Evolutionary conservation across 2,329 filamentous ascomycete species (phyloP).

Genomic region (Metarhizium album): DNA sequence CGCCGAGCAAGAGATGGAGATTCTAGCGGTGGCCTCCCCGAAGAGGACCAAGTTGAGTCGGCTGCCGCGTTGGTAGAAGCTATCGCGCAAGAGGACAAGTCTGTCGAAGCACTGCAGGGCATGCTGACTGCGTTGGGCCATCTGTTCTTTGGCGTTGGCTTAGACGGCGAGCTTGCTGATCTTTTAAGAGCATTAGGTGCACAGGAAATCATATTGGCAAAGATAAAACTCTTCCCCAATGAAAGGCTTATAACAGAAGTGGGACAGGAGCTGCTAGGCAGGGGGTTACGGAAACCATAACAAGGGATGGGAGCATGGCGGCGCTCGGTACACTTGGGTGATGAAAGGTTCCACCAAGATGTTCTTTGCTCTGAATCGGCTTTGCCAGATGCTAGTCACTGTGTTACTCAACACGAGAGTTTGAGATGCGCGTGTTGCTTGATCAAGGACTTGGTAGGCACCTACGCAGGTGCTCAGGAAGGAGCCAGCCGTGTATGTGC

Average conservation of each 20-base stretch:
- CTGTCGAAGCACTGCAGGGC: slow-evolving; percentile 65
- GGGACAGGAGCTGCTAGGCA: slow-evolving; percentile 39
- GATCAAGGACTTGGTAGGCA: too few relatives aligned
- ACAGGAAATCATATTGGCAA: slow-evolving; percentile 47
- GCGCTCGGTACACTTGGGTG: background rate
- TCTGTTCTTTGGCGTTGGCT: slow-evolving; percentile 57
- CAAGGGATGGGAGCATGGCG: background rate
- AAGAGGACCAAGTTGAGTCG: slow-evolving; percentile 68
- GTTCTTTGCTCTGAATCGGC: background rate
- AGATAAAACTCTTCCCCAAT: slow-evolving; percentile 44
- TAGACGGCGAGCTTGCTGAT: slow-evolving; percentile 68
- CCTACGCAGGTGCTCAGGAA: background rate
- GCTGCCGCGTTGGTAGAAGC: slow-evolving; percentile 73
- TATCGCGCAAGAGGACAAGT: slow-evolving; percentile 44
- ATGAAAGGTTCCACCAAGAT: background rate
- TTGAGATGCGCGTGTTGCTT: background rate
- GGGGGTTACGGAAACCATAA: slow-evolving; percentile 31
- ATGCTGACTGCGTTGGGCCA: slow-evolving; percentile 68
- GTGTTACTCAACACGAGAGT: background rate
- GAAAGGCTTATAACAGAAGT: slow-evolving; percentile 47
- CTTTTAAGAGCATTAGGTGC: slow-evolving; percentile 72
- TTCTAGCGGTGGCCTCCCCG: slow-evolving; percentile 46
- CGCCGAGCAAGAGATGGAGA: slow-evolving; percentile 52
- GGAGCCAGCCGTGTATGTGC: background rate
- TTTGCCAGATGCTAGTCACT: background rate